phyloP scores from a whole-genome alignment of 352 stramenopile genomes.

The Pythium dissotocum region DNA sequence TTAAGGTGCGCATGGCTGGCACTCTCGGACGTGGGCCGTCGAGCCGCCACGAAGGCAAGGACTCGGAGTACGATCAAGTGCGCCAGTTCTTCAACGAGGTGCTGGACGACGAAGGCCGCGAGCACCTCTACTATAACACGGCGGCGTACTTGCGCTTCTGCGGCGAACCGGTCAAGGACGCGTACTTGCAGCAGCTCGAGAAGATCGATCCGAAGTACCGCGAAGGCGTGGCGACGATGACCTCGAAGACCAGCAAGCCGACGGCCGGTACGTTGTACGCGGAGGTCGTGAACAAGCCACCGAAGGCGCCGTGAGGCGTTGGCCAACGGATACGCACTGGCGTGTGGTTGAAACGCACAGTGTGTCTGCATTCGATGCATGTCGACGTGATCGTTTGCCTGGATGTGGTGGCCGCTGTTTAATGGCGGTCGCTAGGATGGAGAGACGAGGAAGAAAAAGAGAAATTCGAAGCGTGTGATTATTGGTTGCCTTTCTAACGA shows the following conservation, averaged over 20 bases:
- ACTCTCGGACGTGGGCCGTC: conserved; percentile 28
- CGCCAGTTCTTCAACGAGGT: conserved; percentile 27
- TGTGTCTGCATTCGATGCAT: background rate
- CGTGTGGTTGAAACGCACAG: no score
- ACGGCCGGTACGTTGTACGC: conserved; percentile 27
- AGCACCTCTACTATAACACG: conserved; percentile 33
- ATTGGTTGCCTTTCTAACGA: background rate
- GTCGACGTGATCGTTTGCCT: background rate
- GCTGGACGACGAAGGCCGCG: conserved; percentile 19
- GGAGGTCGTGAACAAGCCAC: conserved; percentile 22
- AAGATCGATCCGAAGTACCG: conserved; percentile 31
- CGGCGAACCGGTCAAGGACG: conserved; percentile 12
- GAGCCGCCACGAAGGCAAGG: conserved; percentile 30
- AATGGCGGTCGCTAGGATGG: no score
- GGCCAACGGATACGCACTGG: no score
- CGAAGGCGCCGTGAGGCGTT: conserved; percentile 16
- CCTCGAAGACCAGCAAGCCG: conserved; percentile 16
- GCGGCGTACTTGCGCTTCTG: conserved; percentile 33
- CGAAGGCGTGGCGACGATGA: conserved; percentile 20
- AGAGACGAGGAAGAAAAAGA: background rate
- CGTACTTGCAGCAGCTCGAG: conserved; percentile 32
- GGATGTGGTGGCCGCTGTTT: no score
- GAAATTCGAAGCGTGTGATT: background rate
- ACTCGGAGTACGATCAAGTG: conserved; percentile 33
- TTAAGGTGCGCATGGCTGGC: conserved; percentile 24